Evolutionary conservation across 352 stramenopile species (phyloP), one percentile per base, ranked within the genome.

Genomic region (Pythium dissotocum): DNA sequence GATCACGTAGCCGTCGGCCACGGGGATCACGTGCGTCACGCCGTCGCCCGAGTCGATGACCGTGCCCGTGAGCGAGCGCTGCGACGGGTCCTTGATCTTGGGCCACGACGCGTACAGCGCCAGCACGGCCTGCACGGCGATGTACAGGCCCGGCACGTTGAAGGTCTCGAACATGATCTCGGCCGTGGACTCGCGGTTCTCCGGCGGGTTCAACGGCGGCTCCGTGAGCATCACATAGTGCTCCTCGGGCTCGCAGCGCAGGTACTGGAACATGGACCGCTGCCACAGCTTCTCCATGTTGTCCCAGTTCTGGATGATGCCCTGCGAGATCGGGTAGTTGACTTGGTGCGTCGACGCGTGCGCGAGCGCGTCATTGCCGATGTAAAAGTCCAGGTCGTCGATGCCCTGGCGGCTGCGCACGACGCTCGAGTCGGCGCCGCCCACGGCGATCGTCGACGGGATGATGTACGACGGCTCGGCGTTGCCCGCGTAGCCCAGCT

Each of bases 121-220:
- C 55, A 99, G 75, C 55, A 99, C 94, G 10, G 96, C 95, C 73
- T 99, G 96, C 32, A 98, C 89, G n/a, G 88, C 91, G 65, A 98
- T 98, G 80, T 98, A 98, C 21, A 98, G 76, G 0, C 89, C 93
- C 0, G 94, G 94, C 3, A 98, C 94, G 72, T 98, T 98, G 72
- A 98, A 98, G 30, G 94, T 98, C 79, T 98, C 94, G 64, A 98
- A 98, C 93, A 98, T 98, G 77, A 98, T 97, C 81, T 98, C 94
- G 36, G 93, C 95, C 35, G 95, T 98, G 58, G 94, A 91, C 70
- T 99, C 95, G 44, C 91, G 82, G 78, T 99, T 98, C 81, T 98
- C 96, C 0, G 94, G 95, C 14, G 95, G 96, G 75, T 98, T 98
- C 6, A 98, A 77, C 10, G 93, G 92, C 36, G 93, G 90, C 69